phyloP scores from a whole-genome alignment of 2,329 filamentous ascomycete genomes.

The Talaromyces sp. region DNA sequence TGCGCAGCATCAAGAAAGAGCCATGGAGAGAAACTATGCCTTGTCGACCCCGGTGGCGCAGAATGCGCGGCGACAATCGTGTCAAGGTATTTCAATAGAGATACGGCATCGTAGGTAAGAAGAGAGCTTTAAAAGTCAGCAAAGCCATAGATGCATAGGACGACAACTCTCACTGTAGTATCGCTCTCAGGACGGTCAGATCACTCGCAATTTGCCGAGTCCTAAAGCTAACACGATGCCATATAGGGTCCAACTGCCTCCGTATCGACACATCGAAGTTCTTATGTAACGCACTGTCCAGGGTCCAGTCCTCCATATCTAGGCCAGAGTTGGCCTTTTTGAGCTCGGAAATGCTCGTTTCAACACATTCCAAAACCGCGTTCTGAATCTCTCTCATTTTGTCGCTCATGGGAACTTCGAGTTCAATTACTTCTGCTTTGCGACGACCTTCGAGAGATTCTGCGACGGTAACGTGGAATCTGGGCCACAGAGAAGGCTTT shows the following conservation, averaged over 20 bases:
- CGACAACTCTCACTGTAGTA: conserved; percentile 59
- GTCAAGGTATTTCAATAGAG: conserved; percentile 87
- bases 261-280: conserved; percentile 88
- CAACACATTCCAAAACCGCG: conserved; percentile 91
- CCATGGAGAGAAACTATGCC: conserved; percentile 90
- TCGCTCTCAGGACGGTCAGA: conserved; percentile 71
- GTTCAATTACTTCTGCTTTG: conserved; percentile 93
- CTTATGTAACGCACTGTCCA: conserved; percentile 85
- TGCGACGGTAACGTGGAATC: conserved; percentile 87
- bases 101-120: conserved; percentile 81
- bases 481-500: conserved; percentile 84
- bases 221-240: conserved; percentile 93
- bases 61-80: conserved; percentile 88
- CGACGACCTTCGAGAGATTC: conserved; percentile 83
- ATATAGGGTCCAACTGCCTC: conserved; percentile 88
- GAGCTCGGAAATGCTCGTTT: conserved; percentile 87
- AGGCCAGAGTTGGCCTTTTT: conserved; percentile 85
- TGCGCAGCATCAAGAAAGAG: conserved; percentile 92
- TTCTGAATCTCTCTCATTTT: conserved; percentile 90
- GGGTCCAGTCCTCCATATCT: conserved; percentile 95
- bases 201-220: conserved; percentile 93
- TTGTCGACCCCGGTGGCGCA: conserved; percentile 78
- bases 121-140: conserved; percentile 46
- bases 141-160: neutral
- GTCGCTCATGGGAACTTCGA: conserved; percentile 94